phyloP scores from a whole-genome alignment of 441 rosid species.

The Viola pubescens region DNA sequence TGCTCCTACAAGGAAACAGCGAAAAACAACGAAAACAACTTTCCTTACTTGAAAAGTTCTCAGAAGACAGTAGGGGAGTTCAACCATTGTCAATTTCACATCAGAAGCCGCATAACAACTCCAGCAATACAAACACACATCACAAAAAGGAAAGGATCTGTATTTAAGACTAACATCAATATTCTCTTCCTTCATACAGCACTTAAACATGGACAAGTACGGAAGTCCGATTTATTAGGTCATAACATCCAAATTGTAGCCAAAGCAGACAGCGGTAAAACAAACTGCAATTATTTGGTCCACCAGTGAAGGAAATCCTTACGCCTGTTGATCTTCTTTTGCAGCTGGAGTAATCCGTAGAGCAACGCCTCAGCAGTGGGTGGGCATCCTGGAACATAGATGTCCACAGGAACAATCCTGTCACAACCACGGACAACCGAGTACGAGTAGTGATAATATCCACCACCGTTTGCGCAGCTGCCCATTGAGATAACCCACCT shows the following conservation, averaged over 20 bases:
- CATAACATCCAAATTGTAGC: conserved; percentile 3
- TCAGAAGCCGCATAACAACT: too few species aligned
- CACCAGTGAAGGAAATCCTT: conserved; percentile 97
- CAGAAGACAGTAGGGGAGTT: too few species aligned
- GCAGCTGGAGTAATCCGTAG: conserved; percentile 89
- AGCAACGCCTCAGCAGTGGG: conserved; percentile 97
- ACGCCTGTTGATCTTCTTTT: conserved; percentile 94
- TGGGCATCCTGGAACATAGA: conserved; percentile 95
- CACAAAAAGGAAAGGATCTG: too few species aligned
- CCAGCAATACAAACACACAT: too few species aligned
- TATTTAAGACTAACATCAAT: background rate
- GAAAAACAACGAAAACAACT: too few species aligned
- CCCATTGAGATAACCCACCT: conserved; percentile 99
- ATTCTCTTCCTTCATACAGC: conserved; percentile 15
- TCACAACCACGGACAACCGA: conserved; percentile 95
- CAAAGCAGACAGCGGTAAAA: conserved; percentile 4
- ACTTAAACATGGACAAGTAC: conserved; percentile 11
- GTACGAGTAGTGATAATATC: conserved; percentile 97
- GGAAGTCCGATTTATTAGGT: conserved; percentile 20
- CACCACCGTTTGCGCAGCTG: conserved; percentile 97
- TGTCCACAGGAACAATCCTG: conserved; percentile 94
- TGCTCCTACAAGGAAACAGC: too few species aligned
- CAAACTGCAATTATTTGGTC: conserved; percentile 45
- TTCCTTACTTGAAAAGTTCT: too few species aligned
- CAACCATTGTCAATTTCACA: too few species aligned